Evolutionary conservation across 176 grass and related monocot genomes (phyloP).

Genomic region (Bothriochloa decipiens): DNA sequence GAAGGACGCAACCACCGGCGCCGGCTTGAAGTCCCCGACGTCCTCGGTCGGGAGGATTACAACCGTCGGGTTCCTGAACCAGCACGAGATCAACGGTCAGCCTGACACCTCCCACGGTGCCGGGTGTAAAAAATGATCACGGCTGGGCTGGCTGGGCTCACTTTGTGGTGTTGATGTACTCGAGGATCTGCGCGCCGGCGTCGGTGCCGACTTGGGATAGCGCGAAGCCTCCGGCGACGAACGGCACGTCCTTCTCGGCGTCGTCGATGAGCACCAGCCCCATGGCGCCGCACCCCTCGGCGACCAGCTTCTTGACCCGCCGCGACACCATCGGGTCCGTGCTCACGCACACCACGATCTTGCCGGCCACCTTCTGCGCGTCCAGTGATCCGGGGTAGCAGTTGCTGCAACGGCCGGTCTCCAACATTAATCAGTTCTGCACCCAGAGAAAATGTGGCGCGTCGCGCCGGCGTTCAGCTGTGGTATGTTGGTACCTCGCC

Average conservation of each 20-base stretch:
- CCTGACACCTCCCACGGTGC: background rate
- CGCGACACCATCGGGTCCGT: conserved; percentile 69
- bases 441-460: background rate
- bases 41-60: conserved; percentile 72
- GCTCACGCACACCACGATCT: conserved; percentile 82
- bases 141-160: conserved; percentile 32
- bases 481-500: conserved; percentile 67
- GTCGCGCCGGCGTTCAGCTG: background rate
- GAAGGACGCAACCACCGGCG: conserved; percentile 84
- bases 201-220: conserved; percentile 76
- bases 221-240: conserved; percentile 76
- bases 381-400: conserved; percentile 95
- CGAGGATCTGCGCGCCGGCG: conserved; percentile 74
- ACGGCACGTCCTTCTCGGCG: conserved; percentile 59
- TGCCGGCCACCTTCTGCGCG: conserved; percentile 68
- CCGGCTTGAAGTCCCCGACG: conserved; percentile 68
- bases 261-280: conserved; percentile 85
- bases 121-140: background rate
- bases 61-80: conserved; percentile 68
- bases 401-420: conserved; percentile 47
- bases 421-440: background rate
- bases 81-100: background rate
- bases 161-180: conserved; percentile 88
- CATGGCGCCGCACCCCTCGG: conserved; percentile 55
- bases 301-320: conserved; percentile 79